phyloP scores from a whole-genome alignment of 306 rosid genomes.

The Cicer bijugum region DNA sequence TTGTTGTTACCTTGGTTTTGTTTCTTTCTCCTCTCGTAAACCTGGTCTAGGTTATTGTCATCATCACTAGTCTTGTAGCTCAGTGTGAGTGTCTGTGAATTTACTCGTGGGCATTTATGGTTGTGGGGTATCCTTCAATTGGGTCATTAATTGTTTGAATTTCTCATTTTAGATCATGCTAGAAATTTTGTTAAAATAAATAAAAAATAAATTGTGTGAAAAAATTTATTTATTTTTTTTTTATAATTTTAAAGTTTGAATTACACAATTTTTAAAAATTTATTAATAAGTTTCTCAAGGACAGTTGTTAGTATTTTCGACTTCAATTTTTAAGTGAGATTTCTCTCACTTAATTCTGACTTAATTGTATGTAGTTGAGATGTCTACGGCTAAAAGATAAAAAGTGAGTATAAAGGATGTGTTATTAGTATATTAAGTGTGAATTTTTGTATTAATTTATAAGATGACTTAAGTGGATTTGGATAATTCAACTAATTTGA shows the following conservation, averaged over 20 bases:
- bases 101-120: constrained; percentile 56
- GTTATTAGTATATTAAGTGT: no score
- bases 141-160: background rate
- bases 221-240: no score
- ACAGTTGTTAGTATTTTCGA: no score
- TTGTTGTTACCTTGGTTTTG: constrained; percentile 36
- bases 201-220: no score
- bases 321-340: constrained; percentile 31
- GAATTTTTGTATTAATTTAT: no score
- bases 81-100: constrained; percentile 46
- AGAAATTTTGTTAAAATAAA: no score
- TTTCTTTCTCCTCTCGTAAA: constrained; percentile 23
- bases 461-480: no score
- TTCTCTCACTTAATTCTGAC: background rate
- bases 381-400: background rate
- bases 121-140: constrained; percentile 40
- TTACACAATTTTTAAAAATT: no score
- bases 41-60: constrained; percentile 35
- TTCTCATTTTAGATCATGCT: no score
- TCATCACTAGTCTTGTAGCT: constrained; percentile 33
- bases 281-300: no score
- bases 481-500: no score
- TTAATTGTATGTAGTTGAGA: background rate
- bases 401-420: background rate
- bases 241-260: no score